Conservation (phyloP, 805 yeast genomes). For the Teunomyces tritomae region DNA sequence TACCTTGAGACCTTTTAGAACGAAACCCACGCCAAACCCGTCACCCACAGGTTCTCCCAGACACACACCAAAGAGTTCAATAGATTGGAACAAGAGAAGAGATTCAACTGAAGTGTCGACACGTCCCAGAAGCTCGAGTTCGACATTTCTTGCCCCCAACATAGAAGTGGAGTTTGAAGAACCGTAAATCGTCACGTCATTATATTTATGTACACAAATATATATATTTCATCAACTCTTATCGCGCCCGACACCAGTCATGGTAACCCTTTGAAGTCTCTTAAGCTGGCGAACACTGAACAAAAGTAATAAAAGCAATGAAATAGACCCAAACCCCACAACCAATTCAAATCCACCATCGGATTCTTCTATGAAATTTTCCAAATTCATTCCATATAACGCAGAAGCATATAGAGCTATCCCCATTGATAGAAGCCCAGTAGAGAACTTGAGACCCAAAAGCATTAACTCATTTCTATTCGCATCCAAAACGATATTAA, state of each 20-base stretch:
- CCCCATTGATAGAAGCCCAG: constrained; percentile 80
- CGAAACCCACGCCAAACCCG: constrained; percentile 39
- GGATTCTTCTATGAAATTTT: constrained; percentile 84
- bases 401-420: constrained; percentile 80
- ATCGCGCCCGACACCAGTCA: constrained; percentile 43
- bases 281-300: constrained; percentile 57
- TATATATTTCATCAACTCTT: neutral
- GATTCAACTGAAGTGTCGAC: neutral
- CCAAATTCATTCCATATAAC: constrained; percentile 92
- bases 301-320: constrained; percentile 45
- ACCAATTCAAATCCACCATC: constrained; percentile 60
- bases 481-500: constrained; percentile 87
- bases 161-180: constrained; percentile 30
- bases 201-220: neutral
- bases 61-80: constrained; percentile 18
- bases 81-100: constrained; percentile 9
- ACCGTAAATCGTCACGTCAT: constrained; percentile 4
- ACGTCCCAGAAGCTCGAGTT: constrained; percentile 19
- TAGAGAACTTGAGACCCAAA: constrained; percentile 76
- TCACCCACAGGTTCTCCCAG: constrained; percentile 40
- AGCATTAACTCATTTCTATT: constrained; percentile 92
- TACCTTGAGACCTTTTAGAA: constrained; percentile 41
- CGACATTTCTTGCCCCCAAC: constrained; percentile 20
- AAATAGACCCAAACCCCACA: constrained; percentile 43
- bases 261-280: constrained; percentile 69